phyloP scores from a whole-genome alignment of 306 rosid genomes.

The Castanea sativa region DNA sequence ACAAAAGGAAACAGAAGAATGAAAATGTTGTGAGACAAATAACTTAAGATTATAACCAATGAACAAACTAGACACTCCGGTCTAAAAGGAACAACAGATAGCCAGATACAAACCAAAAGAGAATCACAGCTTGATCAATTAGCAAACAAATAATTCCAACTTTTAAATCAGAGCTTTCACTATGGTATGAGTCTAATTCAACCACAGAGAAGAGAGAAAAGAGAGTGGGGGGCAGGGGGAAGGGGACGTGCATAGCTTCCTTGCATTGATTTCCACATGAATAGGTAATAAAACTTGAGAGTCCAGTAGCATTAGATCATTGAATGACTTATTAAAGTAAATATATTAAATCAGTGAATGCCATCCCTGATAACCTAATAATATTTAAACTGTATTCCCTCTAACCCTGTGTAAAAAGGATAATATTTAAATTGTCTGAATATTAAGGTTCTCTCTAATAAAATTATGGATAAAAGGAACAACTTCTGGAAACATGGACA shows the following conservation, averaged over 20 bases:
- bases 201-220: too few relatives aligned
- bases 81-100: neutral
- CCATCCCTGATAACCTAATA: neutral
- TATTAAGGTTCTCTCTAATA: neutral
- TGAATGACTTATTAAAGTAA: neutral
- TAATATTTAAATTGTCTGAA: neutral
- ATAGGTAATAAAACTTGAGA: neutral
- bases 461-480: neutral
- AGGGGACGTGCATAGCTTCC: neutral
- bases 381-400: too few relatives aligned
- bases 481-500: neutral
- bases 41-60: neutral
- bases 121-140: neutral
- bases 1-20: neutral
- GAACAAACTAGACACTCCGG: neutral
- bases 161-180: neutral
- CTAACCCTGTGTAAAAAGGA: too few relatives aligned
- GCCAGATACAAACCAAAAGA: neutral
- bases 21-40: neutral
- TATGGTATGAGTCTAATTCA: neutral
- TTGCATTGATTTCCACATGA: neutral
- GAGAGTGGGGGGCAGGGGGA: neutral
- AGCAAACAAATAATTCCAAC: neutral
- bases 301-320: neutral
- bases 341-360: neutral